Evolutionary conservation across 2,329 filamentous ascomycete genomes (phyloP), one percentile per base, ranked within the genome.

Genomic region (Colletotrichum liriopes): DNA sequence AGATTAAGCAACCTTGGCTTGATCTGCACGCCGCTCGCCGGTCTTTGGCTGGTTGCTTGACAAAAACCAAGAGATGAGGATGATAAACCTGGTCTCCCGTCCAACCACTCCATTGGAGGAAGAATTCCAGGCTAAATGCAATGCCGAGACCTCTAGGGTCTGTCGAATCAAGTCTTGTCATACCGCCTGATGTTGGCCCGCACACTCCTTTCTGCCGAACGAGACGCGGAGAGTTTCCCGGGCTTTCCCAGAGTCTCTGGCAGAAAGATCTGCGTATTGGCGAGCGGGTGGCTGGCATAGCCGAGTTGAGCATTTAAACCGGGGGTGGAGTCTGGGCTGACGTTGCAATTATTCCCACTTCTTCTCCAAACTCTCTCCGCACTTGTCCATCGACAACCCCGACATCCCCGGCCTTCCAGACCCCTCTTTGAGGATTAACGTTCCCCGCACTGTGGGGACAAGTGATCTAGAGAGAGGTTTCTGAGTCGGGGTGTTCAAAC

Each of bases 291-390:
- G 70, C 65, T 71, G 65, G 35, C 65, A 16, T 49, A 20, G 64
- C 29, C 45, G 6, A 52, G 39, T n/a, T 41, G 45, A n/a, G 39
- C 23, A 47, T 16, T 8, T 12, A 26, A 32, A 3, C 11, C n/a
- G 61, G 69, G 52, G 52, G 18, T 26, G 23, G 37, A 6, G 32
- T 41, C 59, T 58, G 32, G 45, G 54, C 52, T 55, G 52, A 69
- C 54, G 69, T 60, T 64, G 65, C 2, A 64, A 16, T 29, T 43
- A 20, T 43, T 43, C 55, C 55, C 37, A 51, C 32, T 14, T 54
- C 29, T 69, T 45, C 65, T 65, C 70, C 66, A 60, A 60, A 61
- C 60, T 72, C 65, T 68, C 69, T 51, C 66, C 59, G 59, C 70
- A 70, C 43, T 39, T 32, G 5, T 45, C 37, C 49, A 23, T 55